A percentile compares a stretch with the other conserved stretches of the same genome.
phyloP scores from a whole-genome alignment of 805 yeast species.

The Metschnikowia arizonensis region DNA sequence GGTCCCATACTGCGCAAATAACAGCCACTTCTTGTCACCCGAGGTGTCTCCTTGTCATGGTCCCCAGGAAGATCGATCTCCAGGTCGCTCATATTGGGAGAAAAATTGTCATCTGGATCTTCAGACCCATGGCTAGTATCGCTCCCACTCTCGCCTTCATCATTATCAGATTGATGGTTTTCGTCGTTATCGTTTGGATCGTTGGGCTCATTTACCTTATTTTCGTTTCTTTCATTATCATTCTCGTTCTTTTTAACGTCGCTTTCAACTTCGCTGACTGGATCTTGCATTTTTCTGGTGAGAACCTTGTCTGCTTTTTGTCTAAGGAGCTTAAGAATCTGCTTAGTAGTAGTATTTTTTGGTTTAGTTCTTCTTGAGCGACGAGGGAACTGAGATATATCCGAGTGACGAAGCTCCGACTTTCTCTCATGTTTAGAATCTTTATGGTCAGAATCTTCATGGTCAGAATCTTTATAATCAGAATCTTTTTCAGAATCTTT shows the following conservation, averaged over 20 bases:
- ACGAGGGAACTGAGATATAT: neutral
- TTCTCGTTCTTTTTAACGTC: neutral
- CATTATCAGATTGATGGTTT: neutral
- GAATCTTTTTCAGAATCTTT: no score
- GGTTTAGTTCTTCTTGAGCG: neutral
- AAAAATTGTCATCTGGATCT: neutral
- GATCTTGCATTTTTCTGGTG: neutral
- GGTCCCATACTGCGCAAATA: constrained; percentile 6
- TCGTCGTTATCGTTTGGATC: neutral
- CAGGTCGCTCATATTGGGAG: neutral
- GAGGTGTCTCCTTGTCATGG: neutral
- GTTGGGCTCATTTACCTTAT: neutral
- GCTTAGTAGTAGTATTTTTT: neutral
- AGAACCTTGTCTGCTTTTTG: neutral
- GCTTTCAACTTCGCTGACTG: neutral
- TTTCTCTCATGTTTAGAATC: neutral
- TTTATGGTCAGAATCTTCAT: neutral
- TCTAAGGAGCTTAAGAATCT: neutral
- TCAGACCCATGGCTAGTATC: neutral
- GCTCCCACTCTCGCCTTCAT: neutral
- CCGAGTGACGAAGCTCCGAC: neutral
- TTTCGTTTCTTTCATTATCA: neutral
- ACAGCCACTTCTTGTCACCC: constrained; percentile 1
- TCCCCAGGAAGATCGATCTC: neutral
- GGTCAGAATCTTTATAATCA: no score